phyloP scores from a whole-genome alignment of 1,284 basidiomycete genomes.

The Ceratorhiza oryzae-sativae region DNA sequence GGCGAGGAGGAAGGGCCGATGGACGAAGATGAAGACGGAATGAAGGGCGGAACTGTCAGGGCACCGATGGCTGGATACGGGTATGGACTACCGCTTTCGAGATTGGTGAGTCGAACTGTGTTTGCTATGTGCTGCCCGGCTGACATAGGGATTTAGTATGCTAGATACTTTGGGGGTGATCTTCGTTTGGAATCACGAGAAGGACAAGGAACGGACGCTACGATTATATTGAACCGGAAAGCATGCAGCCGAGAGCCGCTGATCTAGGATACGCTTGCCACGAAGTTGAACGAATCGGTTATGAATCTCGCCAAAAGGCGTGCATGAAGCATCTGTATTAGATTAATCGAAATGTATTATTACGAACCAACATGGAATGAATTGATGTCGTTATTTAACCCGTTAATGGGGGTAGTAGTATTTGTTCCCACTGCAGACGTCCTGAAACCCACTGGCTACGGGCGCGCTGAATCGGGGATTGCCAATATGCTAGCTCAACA shows the following conservation, averaged over 20 bases:
- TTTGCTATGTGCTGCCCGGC: neutral
- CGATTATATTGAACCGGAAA: constrained; percentile 35
- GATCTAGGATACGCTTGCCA: neutral
- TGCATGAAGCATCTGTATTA: constrained; percentile 1
- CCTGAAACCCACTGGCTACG: no score
- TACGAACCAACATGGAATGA: neutral
- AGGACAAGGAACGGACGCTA: constrained; percentile 32
- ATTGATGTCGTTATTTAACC: neutral
- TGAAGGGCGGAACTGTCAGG: constrained; percentile 34
- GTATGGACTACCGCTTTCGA: constrained; percentile 33
- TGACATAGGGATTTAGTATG: constrained; percentile 8
- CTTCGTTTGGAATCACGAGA: constrained; percentile 30
- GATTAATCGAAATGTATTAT: neutral
- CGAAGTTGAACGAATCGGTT: neutral
- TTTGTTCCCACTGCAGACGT: no score
- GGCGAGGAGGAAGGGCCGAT: constrained; percentile 14
- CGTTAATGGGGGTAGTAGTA: no score
- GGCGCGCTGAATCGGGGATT: no score
- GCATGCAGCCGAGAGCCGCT: constrained; percentile 35
- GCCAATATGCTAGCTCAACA: no score
- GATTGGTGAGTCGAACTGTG: constrained; percentile 15
- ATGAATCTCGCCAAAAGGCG: neutral
- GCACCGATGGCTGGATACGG: constrained; percentile 37
- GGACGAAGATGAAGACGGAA: constrained; percentile 34
- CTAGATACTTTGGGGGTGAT: constrained; percentile 38